A percentile compares a stretch with the other conserved stretches of the same genome.
These are phyloP conservation scores for Fistulifera pelliculosa DNA, from an alignment of 108 stramenopile species.

Conservation along the genomic window DNA sequence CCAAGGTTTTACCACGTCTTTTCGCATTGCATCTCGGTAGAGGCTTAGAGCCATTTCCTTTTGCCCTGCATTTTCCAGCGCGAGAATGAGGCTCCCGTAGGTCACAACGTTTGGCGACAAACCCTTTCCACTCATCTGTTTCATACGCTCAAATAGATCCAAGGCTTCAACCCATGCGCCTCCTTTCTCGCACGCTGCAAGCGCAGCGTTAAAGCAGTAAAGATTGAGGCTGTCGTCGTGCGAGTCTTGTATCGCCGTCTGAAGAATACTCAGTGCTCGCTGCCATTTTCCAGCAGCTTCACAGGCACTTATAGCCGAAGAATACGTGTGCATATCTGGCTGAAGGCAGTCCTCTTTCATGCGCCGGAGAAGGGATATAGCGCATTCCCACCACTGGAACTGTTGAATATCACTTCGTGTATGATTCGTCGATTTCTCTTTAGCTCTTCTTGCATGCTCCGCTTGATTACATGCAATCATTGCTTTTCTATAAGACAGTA, in stretches of 20 bases:
- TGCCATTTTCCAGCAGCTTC: conserved; percentile 79
- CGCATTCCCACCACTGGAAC: conserved; percentile 66
- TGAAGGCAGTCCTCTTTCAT: conserved; percentile 58
- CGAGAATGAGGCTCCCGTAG: conserved; percentile 49
- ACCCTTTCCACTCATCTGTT: conserved; percentile 11
- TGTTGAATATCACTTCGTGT: background rate
- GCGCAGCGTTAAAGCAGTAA: conserved; percentile 69
- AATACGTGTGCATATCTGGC: conserved; percentile 51
- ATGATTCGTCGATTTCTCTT: background rate
- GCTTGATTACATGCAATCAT: conserved; percentile 77
- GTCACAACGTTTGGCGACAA: conserved; percentile 56
- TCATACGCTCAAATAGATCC: conserved; percentile 54
- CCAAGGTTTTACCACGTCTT: conserved; percentile 40
- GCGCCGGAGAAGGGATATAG: conserved; percentile 49
- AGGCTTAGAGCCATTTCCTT: conserved; percentile 50
- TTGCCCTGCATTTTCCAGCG: conserved; percentile 56
- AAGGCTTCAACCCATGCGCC: conserved; percentile 74
- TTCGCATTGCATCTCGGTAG: conserved; percentile 41
- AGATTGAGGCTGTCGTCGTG: conserved; percentile 29
- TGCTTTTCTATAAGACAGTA: conserved; percentile 40
- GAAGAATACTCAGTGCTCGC: conserved; percentile 57
- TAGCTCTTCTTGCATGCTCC: conserved; percentile 31
- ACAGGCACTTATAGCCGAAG: conserved; percentile 57
- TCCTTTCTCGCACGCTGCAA: conserved; percentile 68
- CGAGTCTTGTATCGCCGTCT: conserved; percentile 29